Evolutionary conservation across 148 eudicot species (phyloP).

Genomic region (Salicornia ramosissima): DNA sequence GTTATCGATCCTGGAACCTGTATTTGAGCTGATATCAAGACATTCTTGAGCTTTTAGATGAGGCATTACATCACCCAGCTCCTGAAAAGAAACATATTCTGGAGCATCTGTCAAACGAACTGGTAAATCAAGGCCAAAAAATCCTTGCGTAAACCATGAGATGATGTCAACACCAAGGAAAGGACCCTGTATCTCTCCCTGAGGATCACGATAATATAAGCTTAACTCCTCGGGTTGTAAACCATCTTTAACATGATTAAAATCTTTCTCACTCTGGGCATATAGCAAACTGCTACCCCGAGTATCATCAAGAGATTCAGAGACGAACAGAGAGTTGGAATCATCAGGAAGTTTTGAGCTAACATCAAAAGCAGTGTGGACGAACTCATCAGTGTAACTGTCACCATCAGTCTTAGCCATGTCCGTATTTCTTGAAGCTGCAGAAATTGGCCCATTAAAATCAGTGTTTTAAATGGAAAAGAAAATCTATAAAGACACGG

Average conservation of each 20-base stretch:
- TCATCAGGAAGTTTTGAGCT: slow-evolving; percentile 44
- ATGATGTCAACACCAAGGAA: slow-evolving; percentile 93
- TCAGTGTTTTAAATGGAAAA: slow-evolving; percentile 19
- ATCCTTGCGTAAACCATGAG: slow-evolving; percentile 97
- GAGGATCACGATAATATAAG: slow-evolving; percentile 80
- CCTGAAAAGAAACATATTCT: slow-evolving; percentile 56
- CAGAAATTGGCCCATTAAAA: slow-evolving; percentile 25
- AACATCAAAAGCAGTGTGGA: slow-evolving; percentile 30
- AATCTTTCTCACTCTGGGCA: slow-evolving; percentile 31
- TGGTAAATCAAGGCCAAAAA: slow-evolving; percentile 76
- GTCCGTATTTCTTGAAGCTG: slow-evolving; percentile 16
- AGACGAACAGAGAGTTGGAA: slow-evolving; percentile 41
- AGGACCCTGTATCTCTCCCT: slow-evolving; percentile 94
- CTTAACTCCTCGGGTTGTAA: slow-evolving; percentile 69
- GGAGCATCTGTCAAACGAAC: slow-evolving; percentile 79
- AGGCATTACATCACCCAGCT: slow-evolving; percentile 84
- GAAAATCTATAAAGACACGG: no score
- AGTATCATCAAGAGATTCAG: slow-evolving; percentile 39
- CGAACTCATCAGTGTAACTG: slow-evolving; percentile 25
- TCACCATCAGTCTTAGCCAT: slow-evolving; percentile 24
- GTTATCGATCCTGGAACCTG: slow-evolving; percentile 34
- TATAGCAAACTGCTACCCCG: slow-evolving; percentile 34
- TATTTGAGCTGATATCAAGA: slow-evolving; percentile 30
- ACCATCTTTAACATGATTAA: slow-evolving; percentile 36
- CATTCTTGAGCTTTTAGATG: slow-evolving; percentile 47